Conservation (phyloP, 768 basidiomycete species). For the Amanita rubescens region DNA sequence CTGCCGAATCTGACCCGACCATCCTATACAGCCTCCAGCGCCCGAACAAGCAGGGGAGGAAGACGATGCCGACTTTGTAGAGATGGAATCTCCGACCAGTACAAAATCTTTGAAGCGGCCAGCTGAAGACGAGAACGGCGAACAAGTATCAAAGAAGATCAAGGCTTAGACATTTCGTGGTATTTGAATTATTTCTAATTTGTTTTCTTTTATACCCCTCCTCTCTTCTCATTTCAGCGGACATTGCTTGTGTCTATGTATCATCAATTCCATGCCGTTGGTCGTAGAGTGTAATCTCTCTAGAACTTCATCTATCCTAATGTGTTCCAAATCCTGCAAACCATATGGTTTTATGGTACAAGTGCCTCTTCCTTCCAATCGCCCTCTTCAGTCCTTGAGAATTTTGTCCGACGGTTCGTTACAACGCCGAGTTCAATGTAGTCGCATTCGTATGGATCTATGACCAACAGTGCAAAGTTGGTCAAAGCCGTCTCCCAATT, state of each 20-base stretch:
- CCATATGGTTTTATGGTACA: conserved; percentile 62
- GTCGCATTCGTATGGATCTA: conserved; percentile 69
- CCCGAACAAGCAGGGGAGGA: conserved; percentile 5
- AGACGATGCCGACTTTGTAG: conserved; percentile 9
- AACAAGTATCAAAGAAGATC: conserved; percentile 29
- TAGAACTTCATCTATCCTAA: no score
- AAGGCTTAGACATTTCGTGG: conserved; percentile 25
- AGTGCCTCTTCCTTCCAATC: conserved; percentile 55
- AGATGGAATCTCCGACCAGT: conserved; percentile 1
- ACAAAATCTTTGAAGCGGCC: conserved; percentile 3
- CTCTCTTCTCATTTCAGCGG: background rate
- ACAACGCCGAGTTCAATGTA: conserved; percentile 49
- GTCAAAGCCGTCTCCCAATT: conserved; percentile 46
- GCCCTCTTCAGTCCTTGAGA: conserved; percentile 33
- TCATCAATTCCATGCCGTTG: conserved; percentile 2
- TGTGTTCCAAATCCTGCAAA: no score
- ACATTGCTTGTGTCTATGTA: conserved; percentile 11
- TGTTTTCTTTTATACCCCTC: conserved; percentile 8
- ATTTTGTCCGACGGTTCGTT: conserved; percentile 55
- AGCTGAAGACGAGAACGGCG: conserved; percentile 20
- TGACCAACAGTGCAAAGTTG: conserved; percentile 65
- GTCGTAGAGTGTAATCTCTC: background rate
- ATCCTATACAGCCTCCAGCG: conserved; percentile 2
- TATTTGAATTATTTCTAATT: conserved; percentile 13
- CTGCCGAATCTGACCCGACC: background rate